Base-by-base conservation (phyloP, 805 yeast genomes). In the Candida koratica region DNA sequence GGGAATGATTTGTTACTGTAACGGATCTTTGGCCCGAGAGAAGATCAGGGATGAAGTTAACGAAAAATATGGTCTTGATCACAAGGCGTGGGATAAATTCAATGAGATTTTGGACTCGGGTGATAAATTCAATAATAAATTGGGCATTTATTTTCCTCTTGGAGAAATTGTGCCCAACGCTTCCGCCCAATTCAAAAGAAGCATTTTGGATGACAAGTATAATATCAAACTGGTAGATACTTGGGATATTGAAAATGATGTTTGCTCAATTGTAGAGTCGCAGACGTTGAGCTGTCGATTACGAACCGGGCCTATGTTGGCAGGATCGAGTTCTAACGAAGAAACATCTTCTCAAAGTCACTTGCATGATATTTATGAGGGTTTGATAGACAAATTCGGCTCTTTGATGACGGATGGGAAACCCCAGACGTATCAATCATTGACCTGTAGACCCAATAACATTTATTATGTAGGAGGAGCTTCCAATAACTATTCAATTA, bases 1-100 rank as follows among this genome's bases (percentile, higher is more conserved):
- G 96, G 95, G 94, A 15, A 88, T 88, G 97, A 76, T 89, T 37
- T 88, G 97, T 56, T 88, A 88, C 57, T 84, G 94, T 52, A 88
- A 88, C 55, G 96, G 97, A 0, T 75, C 96, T 0, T 62, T 88
- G 32, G 95, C 96, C 0, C 68, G 97, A 45, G 96, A 88, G 50
- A 69, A 71, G 39, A 68, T 87, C 8, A 69, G 93, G 33, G 81
- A 87, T 56, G 65, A 61, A 16, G 42, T 86, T 19, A 83, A 82
- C 50, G 56, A 59, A 25, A 64, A 71, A 46, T 60, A 64, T 38
- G 49, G 53, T 1, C 41, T 51, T 10, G 46, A 49, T 2, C 45
- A 46, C 5, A 57, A 64, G 23, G 61, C 67, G n/a, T 83, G 90
- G 90, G 64, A 67, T 31, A 60, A 68, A 42, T 84, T 84, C 48